Evolutionary conservation across 129 eudicot genomes (phyloP), one percentile per base, ranked within the genome.

Genomic region (Flaveria trinervia): DNA sequence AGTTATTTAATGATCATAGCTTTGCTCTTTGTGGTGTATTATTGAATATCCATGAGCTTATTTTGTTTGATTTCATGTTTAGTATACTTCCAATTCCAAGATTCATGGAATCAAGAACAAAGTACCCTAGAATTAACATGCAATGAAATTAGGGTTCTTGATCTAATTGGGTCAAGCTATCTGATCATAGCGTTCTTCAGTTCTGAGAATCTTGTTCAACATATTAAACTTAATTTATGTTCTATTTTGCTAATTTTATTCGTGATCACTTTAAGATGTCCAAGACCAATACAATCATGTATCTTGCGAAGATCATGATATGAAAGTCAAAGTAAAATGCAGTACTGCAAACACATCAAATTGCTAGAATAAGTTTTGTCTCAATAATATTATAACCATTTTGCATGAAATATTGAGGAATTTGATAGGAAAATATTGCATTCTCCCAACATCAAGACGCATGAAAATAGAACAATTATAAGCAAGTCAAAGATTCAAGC

Each of bases 321-420:
- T 14, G 7, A 44, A 36, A 73, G 68, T 73, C 55, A 75, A 60
- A 46, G 49, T 62, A 46, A 61, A 68, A 55, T 44, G 15, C 48
- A 30, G 9, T 46, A 10, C 65, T 14, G 23, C 33, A 57, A 65
- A 68, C 55, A 26, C n/a, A 79, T 50, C 66, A 44, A 77, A 16
- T 77, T 81, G 57, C 5, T 41, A 66, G 18, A 78, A 60, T 18
- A 69, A 78, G 80, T 50, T 72, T 11, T 13, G 39, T 69, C 51
- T 18, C 44, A 56, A 18, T 6, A 60, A 59, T 7, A 51, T 49
- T 48, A n/a, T 33, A 59, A 62, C 28, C 33, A 26, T 9, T 46
- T 71, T 81, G 66, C 57, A 22, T 65, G 48, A 46, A 59, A 16
- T 15, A 44, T 14, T 15, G 5, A 2, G 18, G 55, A 50, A 13